Conservation (phyloP, 768 basidiomycete species). For the Russula sp. region DNA sequence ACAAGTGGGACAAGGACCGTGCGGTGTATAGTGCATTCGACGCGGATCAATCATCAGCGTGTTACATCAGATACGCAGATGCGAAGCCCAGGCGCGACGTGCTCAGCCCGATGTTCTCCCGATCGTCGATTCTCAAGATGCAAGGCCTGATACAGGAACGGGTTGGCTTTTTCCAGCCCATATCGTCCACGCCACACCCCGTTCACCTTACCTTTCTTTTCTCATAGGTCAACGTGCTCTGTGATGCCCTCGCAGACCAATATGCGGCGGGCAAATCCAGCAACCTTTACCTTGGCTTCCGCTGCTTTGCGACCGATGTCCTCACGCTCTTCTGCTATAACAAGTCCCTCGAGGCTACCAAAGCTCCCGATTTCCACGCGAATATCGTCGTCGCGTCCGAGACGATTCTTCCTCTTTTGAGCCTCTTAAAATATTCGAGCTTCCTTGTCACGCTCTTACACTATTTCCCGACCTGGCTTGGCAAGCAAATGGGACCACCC, state of each 20-base stretch:
- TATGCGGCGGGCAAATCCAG: conserved; percentile 37
- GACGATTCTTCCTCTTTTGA: conserved; percentile 7
- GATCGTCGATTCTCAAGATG: conserved; percentile 41
- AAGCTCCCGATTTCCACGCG: conserved; percentile 38
- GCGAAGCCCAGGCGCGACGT: conserved; percentile 39
- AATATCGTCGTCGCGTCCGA: conserved; percentile 33
- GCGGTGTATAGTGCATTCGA: conserved; percentile 42
- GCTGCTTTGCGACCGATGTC: conserved; percentile 41
- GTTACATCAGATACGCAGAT: conserved; percentile 39
- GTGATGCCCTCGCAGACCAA: conserved; percentile 1
- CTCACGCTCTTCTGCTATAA: conserved; percentile 44
- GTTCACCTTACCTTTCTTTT: background rate
- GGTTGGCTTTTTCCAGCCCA: conserved; percentile 29
- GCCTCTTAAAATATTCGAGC: conserved; percentile 18
- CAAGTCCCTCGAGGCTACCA: conserved; percentile 35
- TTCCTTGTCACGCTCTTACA: conserved; percentile 3
- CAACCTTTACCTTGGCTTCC: conserved; percentile 43
- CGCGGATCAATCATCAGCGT: conserved; percentile 41
- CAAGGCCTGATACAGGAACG: conserved; percentile 40
- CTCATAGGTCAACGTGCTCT: conserved; percentile 12
- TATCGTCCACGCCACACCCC: too few relatives aligned
- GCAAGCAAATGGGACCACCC: conserved; percentile 13
- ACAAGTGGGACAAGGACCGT: conserved; percentile 38
- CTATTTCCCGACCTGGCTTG: conserved; percentile 10
- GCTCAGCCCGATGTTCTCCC: conserved; percentile 43